These are phyloP conservation scores for Ustilago cynodontis DNA, from an alignment of 1,284 basidiomycete species.

Conservation along the genomic window DNA sequence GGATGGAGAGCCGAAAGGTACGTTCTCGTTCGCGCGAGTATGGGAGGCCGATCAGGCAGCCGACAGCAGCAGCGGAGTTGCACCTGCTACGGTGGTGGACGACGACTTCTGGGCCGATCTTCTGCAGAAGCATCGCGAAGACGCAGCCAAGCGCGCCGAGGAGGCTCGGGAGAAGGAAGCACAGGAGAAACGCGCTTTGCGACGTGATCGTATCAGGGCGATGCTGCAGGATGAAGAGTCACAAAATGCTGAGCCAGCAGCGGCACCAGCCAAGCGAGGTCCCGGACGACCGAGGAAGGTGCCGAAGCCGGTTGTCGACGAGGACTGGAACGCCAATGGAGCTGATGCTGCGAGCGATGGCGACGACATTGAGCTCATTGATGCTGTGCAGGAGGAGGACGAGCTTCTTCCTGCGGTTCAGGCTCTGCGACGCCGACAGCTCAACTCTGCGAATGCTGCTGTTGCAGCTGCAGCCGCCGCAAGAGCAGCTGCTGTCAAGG, in stretches of 20 bases:
- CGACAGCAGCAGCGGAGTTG: slow-evolving; percentile 25
- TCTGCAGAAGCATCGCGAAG: slow-evolving; percentile 63
- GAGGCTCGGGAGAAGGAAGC: slow-evolving; percentile 27
- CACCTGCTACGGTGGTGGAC: slow-evolving; percentile 60
- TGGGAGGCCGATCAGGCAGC: slow-evolving; percentile 62
- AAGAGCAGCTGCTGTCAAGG: slow-evolving; percentile 7
- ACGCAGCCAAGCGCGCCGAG: slow-evolving; percentile 30
- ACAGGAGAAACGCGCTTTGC: slow-evolving; percentile 30
- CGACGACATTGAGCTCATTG: slow-evolving; percentile 32
- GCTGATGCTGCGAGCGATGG: slow-evolving; percentile 33
- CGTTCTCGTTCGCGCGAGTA: slow-evolving; percentile 68
- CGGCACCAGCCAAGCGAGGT: slow-evolving; percentile 25
- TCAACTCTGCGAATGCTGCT: slow-evolving; percentile 23
- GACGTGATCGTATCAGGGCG: slow-evolving; percentile 41
- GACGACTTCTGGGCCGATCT: slow-evolving; percentile 65
- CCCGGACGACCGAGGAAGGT: slow-evolving; percentile 32
- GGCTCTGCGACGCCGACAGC: slow-evolving; percentile 27
- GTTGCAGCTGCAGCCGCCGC: slow-evolving; percentile 15
- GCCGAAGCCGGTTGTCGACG: slow-evolving; percentile 26
- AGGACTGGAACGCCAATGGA: slow-evolving; percentile 25
- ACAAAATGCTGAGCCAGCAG: not conserved
- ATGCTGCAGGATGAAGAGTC: slow-evolving; percentile 29
- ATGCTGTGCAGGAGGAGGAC: slow-evolving; percentile 35
- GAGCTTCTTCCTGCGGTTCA: slow-evolving; percentile 39
- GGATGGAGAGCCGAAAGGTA: slow-evolving; percentile 37